Evolutionary conservation across 139 green algal genomes (phyloP).

Genomic region (Coccomyxa sp.): DNA sequence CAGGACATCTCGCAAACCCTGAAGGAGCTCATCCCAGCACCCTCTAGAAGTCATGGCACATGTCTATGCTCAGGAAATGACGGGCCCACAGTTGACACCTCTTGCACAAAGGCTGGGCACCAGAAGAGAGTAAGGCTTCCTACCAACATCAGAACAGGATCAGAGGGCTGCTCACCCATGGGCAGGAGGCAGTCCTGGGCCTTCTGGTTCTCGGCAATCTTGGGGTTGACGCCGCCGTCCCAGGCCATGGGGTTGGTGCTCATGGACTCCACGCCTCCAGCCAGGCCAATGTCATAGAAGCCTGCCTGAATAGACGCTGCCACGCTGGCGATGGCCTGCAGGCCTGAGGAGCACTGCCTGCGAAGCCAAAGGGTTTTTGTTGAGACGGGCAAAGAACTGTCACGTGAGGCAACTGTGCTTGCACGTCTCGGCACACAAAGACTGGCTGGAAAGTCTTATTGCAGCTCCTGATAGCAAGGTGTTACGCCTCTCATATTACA

Average conservation of each 20-base stretch:
- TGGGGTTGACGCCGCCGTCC: conserved; percentile 92
- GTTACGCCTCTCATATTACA: no score
- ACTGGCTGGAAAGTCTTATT: no score
- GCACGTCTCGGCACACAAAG: no score
- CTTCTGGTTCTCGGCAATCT: conserved; percentile 52
- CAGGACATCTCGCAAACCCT: no score
- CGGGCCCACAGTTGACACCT: no score
- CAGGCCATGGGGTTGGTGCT: conserved; percentile 93
- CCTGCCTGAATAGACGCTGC: conserved; percentile 91
- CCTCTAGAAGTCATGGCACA: neutral
- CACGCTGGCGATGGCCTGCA: conserved; percentile 95
- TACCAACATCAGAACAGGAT: neutral
- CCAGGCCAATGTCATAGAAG: conserved; percentile 95
- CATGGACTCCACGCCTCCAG: conserved; percentile 94
- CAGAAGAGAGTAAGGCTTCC: no score
- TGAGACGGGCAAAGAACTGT: no score
- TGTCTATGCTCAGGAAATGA: no score
- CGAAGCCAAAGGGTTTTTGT: no score
- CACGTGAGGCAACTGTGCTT: no score
- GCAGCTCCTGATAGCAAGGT: no score
- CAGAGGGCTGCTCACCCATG: conserved; percentile 64
- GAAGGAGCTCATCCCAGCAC: neutral
- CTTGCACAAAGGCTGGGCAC: no score
- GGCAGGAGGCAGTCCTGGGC: conserved; percentile 92
- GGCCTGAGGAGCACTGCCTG: conserved; percentile 84